phyloP scores from a whole-genome alignment of 352 stramenopile genomes.

The Globisporangium canariense region DNA sequence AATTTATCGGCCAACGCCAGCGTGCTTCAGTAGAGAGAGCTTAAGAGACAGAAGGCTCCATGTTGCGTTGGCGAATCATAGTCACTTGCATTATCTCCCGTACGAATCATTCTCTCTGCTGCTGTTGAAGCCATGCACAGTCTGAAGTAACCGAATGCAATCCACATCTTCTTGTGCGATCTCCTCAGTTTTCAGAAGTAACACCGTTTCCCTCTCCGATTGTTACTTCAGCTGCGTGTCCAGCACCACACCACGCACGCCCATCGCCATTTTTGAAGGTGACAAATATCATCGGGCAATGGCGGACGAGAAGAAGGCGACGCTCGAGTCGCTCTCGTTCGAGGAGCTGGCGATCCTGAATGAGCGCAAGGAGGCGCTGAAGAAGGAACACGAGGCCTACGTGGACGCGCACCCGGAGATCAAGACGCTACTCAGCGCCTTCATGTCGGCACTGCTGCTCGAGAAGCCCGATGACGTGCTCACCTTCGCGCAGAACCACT shows the following conservation, averaged over 20 bases:
- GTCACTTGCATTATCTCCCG: neutral
- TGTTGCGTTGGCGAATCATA: constrained; percentile 2
- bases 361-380: constrained; percentile 82
- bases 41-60: neutral
- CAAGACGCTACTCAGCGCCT: constrained; percentile 85
- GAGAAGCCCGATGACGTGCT: constrained; percentile 86
- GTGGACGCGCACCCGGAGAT: constrained; percentile 85
- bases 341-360: constrained; percentile 85
- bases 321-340: constrained; percentile 71
- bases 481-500: constrained; percentile 76
- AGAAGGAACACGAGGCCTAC: constrained; percentile 83
- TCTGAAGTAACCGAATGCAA: no score
- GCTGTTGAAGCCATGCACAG: neutral
- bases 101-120: neutral
- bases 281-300: constrained; percentile 13
- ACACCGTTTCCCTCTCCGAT: neutral
- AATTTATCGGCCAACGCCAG: constrained; percentile 70
- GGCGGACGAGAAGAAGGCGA: constrained; percentile 37
- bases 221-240: neutral
- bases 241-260: neutral
- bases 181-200: no score
- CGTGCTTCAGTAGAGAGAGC: constrained; percentile 54
- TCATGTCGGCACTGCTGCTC: constrained; percentile 84
- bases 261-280: constrained; percentile 6
- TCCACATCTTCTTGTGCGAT: no score